phyloP scores from a whole-genome alignment of 2,329 filamentous ascomycete genomes.

The Trichophyton simii region DNA sequence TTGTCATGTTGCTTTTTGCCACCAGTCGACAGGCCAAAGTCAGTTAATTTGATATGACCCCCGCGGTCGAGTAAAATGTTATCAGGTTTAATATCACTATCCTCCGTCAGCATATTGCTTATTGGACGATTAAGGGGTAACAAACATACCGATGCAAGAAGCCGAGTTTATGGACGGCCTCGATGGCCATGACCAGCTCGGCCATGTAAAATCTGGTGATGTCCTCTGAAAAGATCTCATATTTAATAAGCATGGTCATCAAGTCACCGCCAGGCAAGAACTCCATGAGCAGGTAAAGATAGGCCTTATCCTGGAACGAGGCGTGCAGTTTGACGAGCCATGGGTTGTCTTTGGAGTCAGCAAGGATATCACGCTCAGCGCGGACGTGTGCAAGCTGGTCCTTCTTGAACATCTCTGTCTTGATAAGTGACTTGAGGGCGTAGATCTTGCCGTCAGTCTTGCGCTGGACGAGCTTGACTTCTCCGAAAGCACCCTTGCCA shows the following conservation, averaged over 20 bases:
- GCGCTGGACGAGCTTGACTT: slow-evolving; percentile 94
- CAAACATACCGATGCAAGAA: slow-evolving; percentile 84
- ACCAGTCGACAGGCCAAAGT: slow-evolving; percentile 93
- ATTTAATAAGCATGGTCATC: slow-evolving; percentile 99
- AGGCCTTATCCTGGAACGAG: slow-evolving; percentile 92
- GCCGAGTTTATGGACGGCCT: slow-evolving; percentile 92
- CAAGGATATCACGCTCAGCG: slow-evolving; percentile 91
- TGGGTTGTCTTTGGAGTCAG: slow-evolving; percentile 89
- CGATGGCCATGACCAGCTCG: slow-evolving; percentile 94
- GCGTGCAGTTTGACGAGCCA: slow-evolving; percentile 99
- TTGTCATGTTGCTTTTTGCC: slow-evolving; percentile 98
- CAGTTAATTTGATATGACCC: slow-evolving; percentile 94
- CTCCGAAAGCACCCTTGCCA: slow-evolving; percentile 95
- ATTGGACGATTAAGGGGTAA: neutral
- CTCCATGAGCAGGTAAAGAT: slow-evolving; percentile 98
- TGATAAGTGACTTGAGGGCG: slow-evolving; percentile 94
- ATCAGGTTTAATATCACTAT: slow-evolving; percentile 95
- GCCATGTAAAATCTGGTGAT: slow-evolving; percentile 99
- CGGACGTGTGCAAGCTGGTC: slow-evolving; percentile 96
- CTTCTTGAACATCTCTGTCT: slow-evolving; percentile 99
- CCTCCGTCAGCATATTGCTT: neutral
- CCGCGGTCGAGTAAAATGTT: slow-evolving; percentile 93
- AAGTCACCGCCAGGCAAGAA: slow-evolving; percentile 95
- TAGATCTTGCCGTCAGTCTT: slow-evolving; percentile 95
- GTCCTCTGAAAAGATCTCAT: slow-evolving; percentile 97